A percentile compares a stretch with the other conserved stretches of the same genome.
phyloP scores from a whole-genome alignment of 1,139 yeast species.

The Entelexis paramagnoliae region DNA sequence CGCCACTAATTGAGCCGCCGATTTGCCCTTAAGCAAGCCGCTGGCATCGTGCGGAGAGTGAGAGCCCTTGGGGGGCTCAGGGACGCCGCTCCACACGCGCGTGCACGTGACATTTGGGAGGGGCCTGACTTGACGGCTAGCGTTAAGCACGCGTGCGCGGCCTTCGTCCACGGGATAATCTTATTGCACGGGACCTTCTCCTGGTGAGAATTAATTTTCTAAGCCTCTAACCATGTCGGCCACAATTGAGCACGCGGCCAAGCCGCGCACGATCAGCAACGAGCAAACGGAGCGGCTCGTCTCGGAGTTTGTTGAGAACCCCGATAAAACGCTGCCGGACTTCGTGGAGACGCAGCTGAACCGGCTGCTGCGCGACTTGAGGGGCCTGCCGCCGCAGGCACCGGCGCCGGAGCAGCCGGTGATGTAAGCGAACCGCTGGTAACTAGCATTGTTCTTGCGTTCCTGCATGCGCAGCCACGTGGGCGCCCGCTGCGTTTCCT shows the following conservation, averaged over 20 bases:
- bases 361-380: conserved; percentile 58
- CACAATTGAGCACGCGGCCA: conserved; percentile 21
- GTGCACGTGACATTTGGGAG: no score
- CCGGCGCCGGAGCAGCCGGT: not conserved
- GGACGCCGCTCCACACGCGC: no score
- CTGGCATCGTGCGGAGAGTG: no score
- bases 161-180: not conserved
- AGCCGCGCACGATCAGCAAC: conserved; percentile 27
- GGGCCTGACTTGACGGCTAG: no score
- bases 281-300: conserved; percentile 36
- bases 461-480: not conserved
- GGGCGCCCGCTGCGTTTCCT: not conserved
- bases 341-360: conserved; percentile 47
- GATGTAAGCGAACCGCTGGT: not conserved
- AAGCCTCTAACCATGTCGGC: conserved; percentile 15
- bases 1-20: no score
- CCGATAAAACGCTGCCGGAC: conserved; percentile 32
- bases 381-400: conserved; percentile 51
- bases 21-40: no score
- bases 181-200: not conserved
- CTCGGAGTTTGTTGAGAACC: conserved; percentile 40
- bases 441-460: not conserved
- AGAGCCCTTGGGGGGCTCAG: no score
- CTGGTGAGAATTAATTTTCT: not conserved
- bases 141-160: no score